Evolutionary conservation across 2,329 filamentous ascomycete species (phyloP), one percentile per base, ranked within the genome.

Genomic region (Cladobotryum protrusum): DNA sequence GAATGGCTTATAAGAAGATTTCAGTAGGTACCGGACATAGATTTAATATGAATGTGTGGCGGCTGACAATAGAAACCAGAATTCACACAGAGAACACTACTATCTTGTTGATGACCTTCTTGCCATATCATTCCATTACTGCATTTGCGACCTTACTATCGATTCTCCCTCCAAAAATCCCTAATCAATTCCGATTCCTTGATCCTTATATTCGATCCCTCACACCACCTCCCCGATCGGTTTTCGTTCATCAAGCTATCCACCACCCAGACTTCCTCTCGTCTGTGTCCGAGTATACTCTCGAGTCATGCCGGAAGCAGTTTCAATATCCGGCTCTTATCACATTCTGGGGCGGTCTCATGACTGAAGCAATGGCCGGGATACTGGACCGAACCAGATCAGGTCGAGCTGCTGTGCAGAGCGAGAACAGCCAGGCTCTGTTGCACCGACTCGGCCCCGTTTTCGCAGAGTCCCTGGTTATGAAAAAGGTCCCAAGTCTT

Each of bases 1-100:
- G 95, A 99, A 72, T 99, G 93, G 93, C 78, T 99, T 43, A 80
- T 99, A 48, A 78, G 93, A 62, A 79, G 92, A 61, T 99, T 97
- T 63, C 83, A 85, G 89, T 95, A 46, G 24, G 18, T n/a, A 14
- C 18, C 13, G 13, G 40, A 34, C 17, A 20, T 5, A 45, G 33
- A 1, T 8, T 43, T 11, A 35, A 7, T 15, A 20, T 32, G 15
- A 19, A 46, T n/a, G 15, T 2, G n/a, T 12, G 14, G 13, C 13
- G 33, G 37, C 47, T 52, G 52, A 58, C 49, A 19, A 34, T 43
- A 45, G 43, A 8, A 14, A 9, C 39, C 58, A 95, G 91, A 59
- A 83, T 95, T 46, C 93, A 99, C 65, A 89, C 97, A 67, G 85
- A 90, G 69, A 97, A 96, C 67, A 92, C 89, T 4, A 74, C 81